These are phyloP conservation scores for Mycotypha africana DNA, from an alignment of 371 early-diverging fungal genomes.

Conservation along the genomic window DNA sequence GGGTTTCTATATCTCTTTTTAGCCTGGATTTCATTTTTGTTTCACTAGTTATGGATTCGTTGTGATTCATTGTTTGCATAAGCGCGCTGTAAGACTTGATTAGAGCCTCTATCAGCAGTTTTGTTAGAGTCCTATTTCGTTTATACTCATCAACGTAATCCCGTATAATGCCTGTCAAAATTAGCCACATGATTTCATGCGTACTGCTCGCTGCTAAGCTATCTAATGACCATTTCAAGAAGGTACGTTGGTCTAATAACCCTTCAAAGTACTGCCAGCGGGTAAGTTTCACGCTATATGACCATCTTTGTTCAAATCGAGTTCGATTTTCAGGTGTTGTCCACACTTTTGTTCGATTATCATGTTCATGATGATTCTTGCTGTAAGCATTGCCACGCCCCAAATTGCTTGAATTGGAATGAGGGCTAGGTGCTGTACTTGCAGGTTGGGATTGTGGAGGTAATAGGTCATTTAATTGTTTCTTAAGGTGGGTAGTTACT, in stretches of 20 bases:
- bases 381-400: no score
- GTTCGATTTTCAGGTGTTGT: slow-evolving; percentile 44
- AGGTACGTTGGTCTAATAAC: slow-evolving; percentile 62
- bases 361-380: slow-evolving; percentile 23
- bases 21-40: slow-evolving; percentile 34
- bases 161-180: slow-evolving; percentile 56
- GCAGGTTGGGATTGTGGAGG: slow-evolving; percentile 15
- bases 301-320: slow-evolving; percentile 56
- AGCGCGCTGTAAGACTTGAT: slow-evolving; percentile 53
- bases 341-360: slow-evolving; percentile 41
- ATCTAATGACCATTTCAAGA: slow-evolving; percentile 59
- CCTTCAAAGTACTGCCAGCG: slow-evolving; percentile 73
- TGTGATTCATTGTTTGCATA: slow-evolving; percentile 11
- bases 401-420: no score
- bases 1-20: slow-evolving; percentile 46
- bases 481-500: slow-evolving; percentile 32
- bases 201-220: slow-evolving; percentile 40
- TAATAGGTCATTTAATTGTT: slow-evolving; percentile 42
- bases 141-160: slow-evolving; percentile 66
- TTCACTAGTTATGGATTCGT: background rate
- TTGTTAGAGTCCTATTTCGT: slow-evolving; percentile 62
- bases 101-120: slow-evolving; percentile 56
- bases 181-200: slow-evolving; percentile 59
- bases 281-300: slow-evolving; percentile 56
- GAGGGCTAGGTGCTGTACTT: slow-evolving; percentile 22